A percentile compares a stretch with the other conserved stretches of the same genome.
These are phyloP conservation scores for Agrostemma githago DNA, from an alignment of 148 eudicot species.

Conservation along the genomic window DNA sequence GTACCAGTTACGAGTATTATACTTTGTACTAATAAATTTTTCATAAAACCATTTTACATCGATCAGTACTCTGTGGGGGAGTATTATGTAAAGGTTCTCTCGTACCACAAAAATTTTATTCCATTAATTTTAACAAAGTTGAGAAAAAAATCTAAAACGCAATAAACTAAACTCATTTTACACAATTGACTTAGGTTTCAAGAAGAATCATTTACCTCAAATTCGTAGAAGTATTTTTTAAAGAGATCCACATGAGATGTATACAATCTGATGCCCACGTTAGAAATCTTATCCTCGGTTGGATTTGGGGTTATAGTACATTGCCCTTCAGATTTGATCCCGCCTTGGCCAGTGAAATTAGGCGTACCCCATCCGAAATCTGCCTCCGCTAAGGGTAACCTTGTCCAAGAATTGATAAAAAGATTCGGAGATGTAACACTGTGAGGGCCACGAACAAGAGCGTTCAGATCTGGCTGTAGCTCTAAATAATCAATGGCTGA, in stretches of 20 bases:
- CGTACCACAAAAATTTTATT: too few relatives aligned
- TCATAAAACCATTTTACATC: too few relatives aligned
- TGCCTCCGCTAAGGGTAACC: background rate
- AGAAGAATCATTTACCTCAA: too few relatives aligned
- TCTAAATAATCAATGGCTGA: constrained; percentile 12
- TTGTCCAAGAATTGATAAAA: background rate
- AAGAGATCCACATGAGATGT: background rate
- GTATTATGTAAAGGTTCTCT: too few relatives aligned
- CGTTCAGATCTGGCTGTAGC: background rate
- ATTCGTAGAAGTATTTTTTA: background rate
- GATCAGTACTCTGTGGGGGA: too few relatives aligned
- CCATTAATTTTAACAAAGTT: too few relatives aligned
- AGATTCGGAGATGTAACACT: background rate
- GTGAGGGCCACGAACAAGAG: background rate
- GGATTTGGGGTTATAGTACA: background rate
- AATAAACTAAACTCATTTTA: too few relatives aligned
- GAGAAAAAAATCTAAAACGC: too few relatives aligned
- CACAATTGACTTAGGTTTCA: too few relatives aligned
- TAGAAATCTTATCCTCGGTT: background rate
- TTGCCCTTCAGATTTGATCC: background rate
- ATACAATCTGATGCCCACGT: background rate
- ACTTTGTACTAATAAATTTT: too few relatives aligned
- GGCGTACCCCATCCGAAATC: constrained; percentile 7
- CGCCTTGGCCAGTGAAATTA: background rate
- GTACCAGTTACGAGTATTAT: too few relatives aligned